These are phyloP conservation scores for Cyclocybe aegerita DNA, from an alignment of 768 basidiomycete genomes.

Conservation along the genomic window DNA sequence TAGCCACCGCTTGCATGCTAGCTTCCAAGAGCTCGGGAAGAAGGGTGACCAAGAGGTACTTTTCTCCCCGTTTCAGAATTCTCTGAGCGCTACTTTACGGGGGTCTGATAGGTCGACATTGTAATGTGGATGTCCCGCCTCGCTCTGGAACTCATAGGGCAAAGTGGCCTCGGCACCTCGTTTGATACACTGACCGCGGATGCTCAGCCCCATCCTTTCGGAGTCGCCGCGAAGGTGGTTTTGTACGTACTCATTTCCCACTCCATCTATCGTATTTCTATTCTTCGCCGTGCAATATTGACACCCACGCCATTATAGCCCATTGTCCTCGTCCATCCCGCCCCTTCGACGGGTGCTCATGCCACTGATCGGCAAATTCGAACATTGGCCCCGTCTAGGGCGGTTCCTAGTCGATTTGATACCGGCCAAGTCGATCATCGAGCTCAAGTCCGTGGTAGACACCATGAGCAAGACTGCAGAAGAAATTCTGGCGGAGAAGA, in stretches of 20 bases:
- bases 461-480: constrained; percentile 32
- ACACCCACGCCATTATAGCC: constrained; percentile 8
- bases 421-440: constrained; percentile 28
- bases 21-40: constrained; percentile 23
- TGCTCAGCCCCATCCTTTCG: constrained; percentile 28
- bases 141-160: constrained; percentile 51
- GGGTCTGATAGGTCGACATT: constrained; percentile 39
- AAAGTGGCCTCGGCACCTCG: constrained; percentile 44
- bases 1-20: constrained; percentile 26
- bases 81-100: not conserved
- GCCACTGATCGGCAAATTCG: constrained; percentile 19
- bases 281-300: not conserved
- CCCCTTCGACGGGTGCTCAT: constrained; percentile 13
- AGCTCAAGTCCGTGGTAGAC: constrained; percentile 30
- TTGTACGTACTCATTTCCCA: constrained; percentile 19
- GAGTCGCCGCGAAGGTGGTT: constrained; percentile 25
- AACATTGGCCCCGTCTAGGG: constrained; percentile 27
- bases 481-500: constrained; percentile 36
- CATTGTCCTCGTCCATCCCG: constrained; percentile 6
- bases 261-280: not conserved
- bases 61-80: not conserved
- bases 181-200: constrained; percentile 40
- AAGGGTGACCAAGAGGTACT: constrained; percentile 30
- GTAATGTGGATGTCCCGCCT: constrained; percentile 38
- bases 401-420: constrained; percentile 31